Base-by-base conservation (phyloP, 352 stramenopile genomes). In the Globisporangium splendens region DNA sequence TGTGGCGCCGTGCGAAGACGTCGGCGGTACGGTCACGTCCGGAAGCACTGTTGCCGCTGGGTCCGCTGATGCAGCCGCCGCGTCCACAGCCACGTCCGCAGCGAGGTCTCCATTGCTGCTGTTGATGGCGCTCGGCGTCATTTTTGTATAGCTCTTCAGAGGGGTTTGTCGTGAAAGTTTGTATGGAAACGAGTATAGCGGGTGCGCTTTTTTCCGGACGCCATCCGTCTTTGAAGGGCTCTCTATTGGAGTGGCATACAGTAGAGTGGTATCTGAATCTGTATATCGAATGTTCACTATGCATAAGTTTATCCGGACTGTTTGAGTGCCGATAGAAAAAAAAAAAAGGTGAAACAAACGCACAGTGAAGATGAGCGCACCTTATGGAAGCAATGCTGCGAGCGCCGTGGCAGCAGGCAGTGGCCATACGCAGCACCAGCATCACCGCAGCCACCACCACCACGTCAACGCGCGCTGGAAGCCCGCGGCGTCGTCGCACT, bases 381-480 rank as follows among this genome's bases (percentile, higher is more conserved):
- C 28, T 8, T 35, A 35, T 10, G n/a, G n/a, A n/a, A n/a, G n/a
- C n/a, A 35, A 35, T 35, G 28, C 28, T 8, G 28, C 28, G 28
- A 35, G 28, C 28, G 28, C 28, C 28, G 28, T 35, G 28, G 28
- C 28, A 35, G 28, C 28, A 20, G 21, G 47, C 3, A 18, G 31
- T 41, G 18, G 21, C 41, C 15, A 38, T 28, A 39, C 42, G 21
- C 13, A 13, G 35, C 17, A 41, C 18, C 5, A 48, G n/a, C 15
- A 10, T 24, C 2, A 13, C 21, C 11, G 10, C 21, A 12, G 5
- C 35, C 13, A 12, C 42, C 39, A 44, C n/a, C 33, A 54, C 22
- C 42, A 28, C 15, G 21, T 8, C 17, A 62, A 46, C 50, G 43
- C 49, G 52, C 60, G 60, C 41, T 60, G 60, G 53, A 66, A 66